These are phyloP conservation scores for Trichoderma pleuroti DNA, from an alignment of 2,329 filamentous ascomycete species.

Conservation along the genomic window DNA sequence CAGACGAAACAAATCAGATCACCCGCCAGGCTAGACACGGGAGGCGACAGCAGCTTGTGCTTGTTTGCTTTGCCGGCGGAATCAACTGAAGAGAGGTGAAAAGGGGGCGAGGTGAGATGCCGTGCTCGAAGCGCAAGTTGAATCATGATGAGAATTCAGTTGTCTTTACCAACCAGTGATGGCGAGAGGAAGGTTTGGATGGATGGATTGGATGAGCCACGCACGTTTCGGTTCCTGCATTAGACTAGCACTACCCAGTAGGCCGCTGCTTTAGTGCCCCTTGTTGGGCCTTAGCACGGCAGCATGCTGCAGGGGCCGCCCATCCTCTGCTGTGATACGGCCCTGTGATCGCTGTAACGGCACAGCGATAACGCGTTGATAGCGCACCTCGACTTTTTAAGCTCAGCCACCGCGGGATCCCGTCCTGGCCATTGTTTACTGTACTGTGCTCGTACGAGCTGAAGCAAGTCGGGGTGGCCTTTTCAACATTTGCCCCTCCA, in stretches of 20 bases:
- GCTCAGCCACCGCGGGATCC: not conserved
- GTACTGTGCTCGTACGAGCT: not conserved
- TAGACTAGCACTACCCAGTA: not conserved
- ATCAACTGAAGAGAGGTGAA: not conserved
- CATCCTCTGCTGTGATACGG: not conserved
- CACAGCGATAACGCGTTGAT: not conserved
- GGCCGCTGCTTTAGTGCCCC: not conserved
- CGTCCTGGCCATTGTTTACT: not conserved
- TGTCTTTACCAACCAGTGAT: not conserved
- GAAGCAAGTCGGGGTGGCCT: not conserved
- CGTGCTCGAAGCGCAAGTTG: not conserved
- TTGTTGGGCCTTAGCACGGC: not conserved
- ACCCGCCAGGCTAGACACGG: not conserved
- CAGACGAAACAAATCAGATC: slow-evolving; percentile 9
- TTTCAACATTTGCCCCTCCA: not conserved
- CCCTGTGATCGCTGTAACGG: not conserved
- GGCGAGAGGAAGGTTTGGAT: not conserved
- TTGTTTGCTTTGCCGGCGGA: not conserved
- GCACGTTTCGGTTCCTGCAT: slow-evolving; percentile 18
- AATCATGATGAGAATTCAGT: not conserved
- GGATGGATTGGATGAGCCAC: not conserved
- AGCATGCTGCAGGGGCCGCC: slow-evolving; percentile 11
- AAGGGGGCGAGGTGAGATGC: not conserved
- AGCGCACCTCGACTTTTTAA: not conserved
- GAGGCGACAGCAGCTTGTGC: not conserved